Conservation (phyloP, 805 yeast species). For the Kregervanrija delftensis region DNA sequence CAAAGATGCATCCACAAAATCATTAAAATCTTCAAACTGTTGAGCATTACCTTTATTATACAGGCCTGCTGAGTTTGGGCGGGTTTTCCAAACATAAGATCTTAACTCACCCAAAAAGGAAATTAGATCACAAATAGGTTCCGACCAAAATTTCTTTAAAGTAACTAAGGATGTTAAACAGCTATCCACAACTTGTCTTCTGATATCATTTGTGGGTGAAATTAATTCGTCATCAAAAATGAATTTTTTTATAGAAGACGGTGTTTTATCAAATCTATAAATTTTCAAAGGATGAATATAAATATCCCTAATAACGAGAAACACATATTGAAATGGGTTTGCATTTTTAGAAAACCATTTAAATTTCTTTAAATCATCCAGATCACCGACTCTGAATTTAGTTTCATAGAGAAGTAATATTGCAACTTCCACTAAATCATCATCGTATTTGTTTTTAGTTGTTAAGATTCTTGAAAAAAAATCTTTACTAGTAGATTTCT, state of each 20-base stretch:
- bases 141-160: slow-evolving; percentile 5
- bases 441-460: slow-evolving; percentile 3
- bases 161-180: not conserved
- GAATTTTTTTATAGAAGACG: slow-evolving; percentile 6
- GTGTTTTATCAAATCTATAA: slow-evolving; percentile 6
- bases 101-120: slow-evolving; percentile 6
- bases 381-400: slow-evolving; percentile 3
- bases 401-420: slow-evolving; percentile 8
- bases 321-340: slow-evolving; percentile 12
- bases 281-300: slow-evolving; percentile 8
- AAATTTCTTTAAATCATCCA: slow-evolving; percentile 4
- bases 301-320: slow-evolving; percentile 9
- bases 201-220: slow-evolving; percentile 6
- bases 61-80: no score
- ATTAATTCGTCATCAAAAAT: slow-evolving; percentile 6
- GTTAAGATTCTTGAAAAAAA: slow-evolving; percentile 5
- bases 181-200: slow-evolving; percentile 7
- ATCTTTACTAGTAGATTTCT: slow-evolving; percentile 3
- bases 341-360: slow-evolving; percentile 11
- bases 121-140: slow-evolving; percentile 5
- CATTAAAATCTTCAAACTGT: no score
- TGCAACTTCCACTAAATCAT: slow-evolving; percentile 5
- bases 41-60: no score
- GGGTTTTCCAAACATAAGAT: slow-evolving; percentile 3
- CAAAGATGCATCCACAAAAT: no score